Evolutionary conservation across 148 eudicot genomes (phyloP).

Genomic region (Vaccinium corymbosum): DNA sequence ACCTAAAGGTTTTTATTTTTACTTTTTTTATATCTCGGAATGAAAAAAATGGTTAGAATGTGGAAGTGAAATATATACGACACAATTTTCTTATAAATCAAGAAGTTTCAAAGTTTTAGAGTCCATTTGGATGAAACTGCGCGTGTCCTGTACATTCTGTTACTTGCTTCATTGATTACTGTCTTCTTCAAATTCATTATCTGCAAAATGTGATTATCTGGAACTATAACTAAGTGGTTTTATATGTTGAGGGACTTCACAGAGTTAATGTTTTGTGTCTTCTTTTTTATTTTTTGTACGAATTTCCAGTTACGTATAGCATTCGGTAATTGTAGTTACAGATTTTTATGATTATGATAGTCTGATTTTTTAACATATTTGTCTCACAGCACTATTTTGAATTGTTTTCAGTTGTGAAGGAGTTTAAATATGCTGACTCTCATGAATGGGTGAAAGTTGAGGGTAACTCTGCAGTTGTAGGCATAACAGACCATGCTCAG

Average conservation of each 20-base stretch:
- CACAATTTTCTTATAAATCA: not conserved
- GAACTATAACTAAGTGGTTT: not conserved
- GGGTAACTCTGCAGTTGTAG: conserved; percentile 66
- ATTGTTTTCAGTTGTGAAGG: conserved; percentile 55
- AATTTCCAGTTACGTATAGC: not conserved
- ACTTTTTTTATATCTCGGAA: not conserved
- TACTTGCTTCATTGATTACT: not conserved
- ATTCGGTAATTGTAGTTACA: not conserved
- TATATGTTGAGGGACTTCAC: not conserved
- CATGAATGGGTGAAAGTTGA: conserved; percentile 94
- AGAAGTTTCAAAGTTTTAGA: not conserved
- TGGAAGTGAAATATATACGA: not conserved
- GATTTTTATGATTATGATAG: not conserved
- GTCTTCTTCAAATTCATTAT: not conserved
- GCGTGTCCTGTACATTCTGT: not conserved
- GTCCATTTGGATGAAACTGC: not conserved
- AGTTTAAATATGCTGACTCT: conserved; percentile 72
- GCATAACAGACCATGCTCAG: conserved; percentile 94
- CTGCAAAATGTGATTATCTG: not conserved
- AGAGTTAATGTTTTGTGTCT: not conserved
- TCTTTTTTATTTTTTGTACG: not conserved
- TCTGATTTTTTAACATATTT: not conserved
- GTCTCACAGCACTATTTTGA: not conserved
- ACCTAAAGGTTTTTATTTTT: not conserved
- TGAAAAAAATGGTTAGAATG: not conserved